Percentiles rank a stretch among this genome's conserved stretches.
Evolutionary conservation across 352 stramenopile species (phyloP).

Genomic region (Phytophthora europaea): DNA sequence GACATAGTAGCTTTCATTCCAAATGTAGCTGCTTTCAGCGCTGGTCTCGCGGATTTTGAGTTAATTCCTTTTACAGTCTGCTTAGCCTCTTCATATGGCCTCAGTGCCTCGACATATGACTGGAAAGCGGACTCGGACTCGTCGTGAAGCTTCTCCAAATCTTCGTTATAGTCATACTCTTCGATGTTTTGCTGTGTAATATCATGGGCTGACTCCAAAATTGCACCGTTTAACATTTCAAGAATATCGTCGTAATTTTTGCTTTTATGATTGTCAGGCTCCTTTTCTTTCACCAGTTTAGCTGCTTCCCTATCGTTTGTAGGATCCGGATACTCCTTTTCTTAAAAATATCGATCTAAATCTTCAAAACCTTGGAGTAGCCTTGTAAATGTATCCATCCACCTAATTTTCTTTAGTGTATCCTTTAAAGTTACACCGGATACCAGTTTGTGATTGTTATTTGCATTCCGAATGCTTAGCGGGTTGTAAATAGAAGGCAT

Average conservation of each 20-base stretch:
- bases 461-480: no score
- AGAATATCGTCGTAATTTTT: neutral
- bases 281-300: conserved; percentile 4
- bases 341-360: conserved; percentile 17
- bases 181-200: no score
- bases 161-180: no score
- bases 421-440: no score
- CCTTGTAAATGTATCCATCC: no score
- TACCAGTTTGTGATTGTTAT: no score
- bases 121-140: no score
- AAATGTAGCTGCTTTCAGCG: conserved; percentile 8
- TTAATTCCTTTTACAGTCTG: conserved; percentile 4
- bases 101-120: no score
- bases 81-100: neutral
- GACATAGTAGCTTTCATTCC: conserved; percentile 9
- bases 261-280: conserved; percentile 1
- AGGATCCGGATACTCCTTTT: neutral
- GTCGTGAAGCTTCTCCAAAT: no score
- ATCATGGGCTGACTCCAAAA: conserved; percentile 1
- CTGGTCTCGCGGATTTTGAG: conserved; percentile 8
- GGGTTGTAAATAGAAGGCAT: no score
- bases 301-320: neutral
- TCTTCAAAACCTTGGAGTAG: no score
- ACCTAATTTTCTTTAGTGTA: no score
- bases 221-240: conserved; percentile 14